A percentile compares a stretch with the other conserved stretches of the same genome.
phyloP scores from a whole-genome alignment of 2,329 filamentous ascomycete genomes.

The Diaporthe longicolla region DNA sequence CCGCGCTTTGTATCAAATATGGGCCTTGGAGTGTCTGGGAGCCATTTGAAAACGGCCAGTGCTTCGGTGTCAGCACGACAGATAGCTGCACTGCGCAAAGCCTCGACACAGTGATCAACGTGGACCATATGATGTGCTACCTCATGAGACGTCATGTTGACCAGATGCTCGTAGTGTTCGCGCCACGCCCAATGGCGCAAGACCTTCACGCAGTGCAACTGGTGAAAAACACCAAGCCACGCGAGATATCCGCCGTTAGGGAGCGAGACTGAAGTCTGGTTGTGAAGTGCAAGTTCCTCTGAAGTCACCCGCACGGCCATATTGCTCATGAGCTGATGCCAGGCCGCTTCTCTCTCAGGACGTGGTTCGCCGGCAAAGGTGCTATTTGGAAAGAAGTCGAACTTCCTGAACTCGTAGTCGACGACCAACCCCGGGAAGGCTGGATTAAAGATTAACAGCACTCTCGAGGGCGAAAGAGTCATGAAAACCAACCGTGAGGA shows the following conservation, averaged over 20 bases:
- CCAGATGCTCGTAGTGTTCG: not conserved
- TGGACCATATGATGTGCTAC: constrained; percentile 3
- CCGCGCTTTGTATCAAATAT: constrained; percentile 5
- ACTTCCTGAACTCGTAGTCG: not conserved
- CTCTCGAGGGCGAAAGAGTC: too few species aligned
- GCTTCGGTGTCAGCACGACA: constrained; percentile 7
- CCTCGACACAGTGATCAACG: constrained; percentile 20
- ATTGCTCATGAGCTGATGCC: not conserved
- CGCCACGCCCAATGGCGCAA: constrained; percentile 44
- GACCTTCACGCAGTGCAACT: constrained; percentile 52
- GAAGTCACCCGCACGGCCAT: not conserved
- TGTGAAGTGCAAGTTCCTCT: not conserved
- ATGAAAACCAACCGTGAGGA: too few species aligned
- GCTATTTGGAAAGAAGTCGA: not conserved
- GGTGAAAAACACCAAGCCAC: constrained; percentile 51
- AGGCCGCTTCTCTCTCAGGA: not conserved
- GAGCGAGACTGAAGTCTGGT: not conserved
- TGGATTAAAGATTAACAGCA: not conserved
- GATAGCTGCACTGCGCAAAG: not conserved
- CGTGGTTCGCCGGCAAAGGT: not conserved
- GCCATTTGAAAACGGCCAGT: constrained; percentile 21
- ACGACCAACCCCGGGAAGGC: not conserved
- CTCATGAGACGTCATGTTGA: not conserved
- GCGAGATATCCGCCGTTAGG: constrained; percentile 46
- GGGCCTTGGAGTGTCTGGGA: not conserved